Percentiles rank a stretch among this genome's conserved stretches.
phyloP scores from a whole-genome alignment of 768 basidiomycete genomes.

The Russula virescens region DNA sequence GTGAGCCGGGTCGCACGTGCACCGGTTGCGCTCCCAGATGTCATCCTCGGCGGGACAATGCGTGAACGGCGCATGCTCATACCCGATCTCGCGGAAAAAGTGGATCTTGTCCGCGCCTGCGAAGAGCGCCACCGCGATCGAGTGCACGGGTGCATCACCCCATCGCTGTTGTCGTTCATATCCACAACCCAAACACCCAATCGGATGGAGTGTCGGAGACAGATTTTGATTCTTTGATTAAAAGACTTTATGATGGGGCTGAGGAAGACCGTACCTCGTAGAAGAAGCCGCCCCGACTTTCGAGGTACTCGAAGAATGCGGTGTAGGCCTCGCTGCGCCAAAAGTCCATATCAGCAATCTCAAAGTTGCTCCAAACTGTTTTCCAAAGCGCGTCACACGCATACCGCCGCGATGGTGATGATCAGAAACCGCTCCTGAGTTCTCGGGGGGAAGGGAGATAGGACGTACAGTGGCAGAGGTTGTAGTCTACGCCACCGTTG shows the following conservation, averaged over 20 bases:
- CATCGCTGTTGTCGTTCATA: constrained; percentile 44
- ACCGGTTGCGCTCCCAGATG: constrained; percentile 39
- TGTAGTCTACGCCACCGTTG: constrained; percentile 63
- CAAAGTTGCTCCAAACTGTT: constrained; percentile 92
- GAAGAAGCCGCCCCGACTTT: constrained; percentile 79
- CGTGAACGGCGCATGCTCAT: constrained; percentile 58
- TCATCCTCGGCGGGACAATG: constrained; percentile 40
- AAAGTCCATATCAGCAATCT: constrained; percentile 79
- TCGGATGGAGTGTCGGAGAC: no score
- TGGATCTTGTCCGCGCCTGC: constrained; percentile 69
- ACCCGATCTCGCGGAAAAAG: constrained; percentile 83
- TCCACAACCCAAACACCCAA: no score
- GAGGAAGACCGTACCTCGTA: constrained; percentile 52
- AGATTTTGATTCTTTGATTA: no score
- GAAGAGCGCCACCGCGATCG: constrained; percentile 75
- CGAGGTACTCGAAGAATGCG: constrained; percentile 79
- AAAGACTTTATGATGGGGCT: no score
- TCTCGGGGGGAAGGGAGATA: neutral
- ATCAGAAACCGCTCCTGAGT: neutral
- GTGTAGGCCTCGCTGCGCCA: constrained; percentile 80
- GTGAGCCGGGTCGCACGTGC: constrained; percentile 43
- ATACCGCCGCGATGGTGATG: no score
- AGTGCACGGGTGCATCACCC: constrained; percentile 88
- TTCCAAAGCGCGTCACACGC: neutral
- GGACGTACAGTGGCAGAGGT: constrained; percentile 65